Evolutionary conservation across 352 stramenopile genomes (phyloP), one percentile per base, ranked within the genome.

Genomic region (Phytopythium helicoides): DNA sequence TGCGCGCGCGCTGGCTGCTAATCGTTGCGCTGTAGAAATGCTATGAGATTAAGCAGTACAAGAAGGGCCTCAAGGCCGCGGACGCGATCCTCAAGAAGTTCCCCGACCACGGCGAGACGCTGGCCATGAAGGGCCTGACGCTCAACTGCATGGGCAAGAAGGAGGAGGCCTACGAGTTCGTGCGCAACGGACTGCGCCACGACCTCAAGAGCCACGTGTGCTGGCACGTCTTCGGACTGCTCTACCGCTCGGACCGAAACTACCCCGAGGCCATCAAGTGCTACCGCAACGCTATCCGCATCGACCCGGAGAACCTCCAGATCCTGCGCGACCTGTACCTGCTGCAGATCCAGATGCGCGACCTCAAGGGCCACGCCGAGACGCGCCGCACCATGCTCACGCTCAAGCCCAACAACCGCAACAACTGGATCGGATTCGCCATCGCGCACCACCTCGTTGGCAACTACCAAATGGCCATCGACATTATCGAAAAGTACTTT

Each of bases 31-130:
- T 11, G 22, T 62, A 90, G 78, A 98, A 98, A 89, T 96, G 94
- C 64, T 99, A 99, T 71, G 96, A 99, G 75, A 87, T 82, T 38
- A 99, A 99, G 71, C 91, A 98, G 66, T 99, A 99, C 85, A 99
- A 99, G 75, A 99, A 99, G 64, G 95, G 92, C 4, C 69, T 99
- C 4, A 99, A 99, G 62, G 85, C 92, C 19, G 90, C 96, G 23
- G 93, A 95, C 37, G 58, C 77, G 4, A 97, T 99, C 58, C 73
- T 99, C 23, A 98, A 98, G 64, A 98, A 98, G 62, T 96, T 94
- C 66, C 96, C 96, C 8, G 95, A 98, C 18, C 96, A 99, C 71
- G 97, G 97, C 34, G 97, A 98, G 66, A 97, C 92, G 42, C 69
- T 99, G 16, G 92, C 94, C n/a, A 99, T 99, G 96, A 99, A 99